Percentiles rank a stretch among this genome's conserved stretches.
phyloP scores from a whole-genome alignment of 331 rosid species.

The Prunus yedoensis region DNA sequence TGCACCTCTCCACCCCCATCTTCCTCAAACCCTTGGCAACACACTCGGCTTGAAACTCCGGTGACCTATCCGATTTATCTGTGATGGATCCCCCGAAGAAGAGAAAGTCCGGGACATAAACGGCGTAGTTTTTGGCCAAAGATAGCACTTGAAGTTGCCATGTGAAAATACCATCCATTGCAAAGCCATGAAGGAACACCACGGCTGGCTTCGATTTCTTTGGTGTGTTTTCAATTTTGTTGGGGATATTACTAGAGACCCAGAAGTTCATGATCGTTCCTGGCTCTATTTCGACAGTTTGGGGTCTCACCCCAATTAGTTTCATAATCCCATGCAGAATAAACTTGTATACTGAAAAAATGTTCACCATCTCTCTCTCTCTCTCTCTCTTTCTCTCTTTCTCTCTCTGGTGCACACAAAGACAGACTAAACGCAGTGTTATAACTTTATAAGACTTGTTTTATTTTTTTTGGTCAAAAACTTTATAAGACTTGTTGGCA shows the following conservation, averaged over 20 bases:
- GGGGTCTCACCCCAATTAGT: slow-evolving; percentile 23
- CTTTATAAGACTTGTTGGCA: no score
- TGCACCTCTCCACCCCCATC: slow-evolving; percentile 41
- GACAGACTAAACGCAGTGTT: not conserved
- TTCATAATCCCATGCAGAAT: slow-evolving; percentile 22
- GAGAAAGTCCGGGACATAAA: slow-evolving; percentile 42
- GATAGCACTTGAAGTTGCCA: slow-evolving; percentile 43
- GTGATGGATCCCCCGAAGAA: slow-evolving; percentile 43
- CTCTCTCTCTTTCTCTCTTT: not conserved
- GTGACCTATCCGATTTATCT: slow-evolving; percentile 31
- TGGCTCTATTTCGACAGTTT: slow-evolving; percentile 33
- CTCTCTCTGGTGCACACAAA: not conserved
- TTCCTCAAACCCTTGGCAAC: slow-evolving; percentile 33
- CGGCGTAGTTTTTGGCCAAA: slow-evolving; percentile 25
- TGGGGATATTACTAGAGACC: slow-evolving; percentile 14
- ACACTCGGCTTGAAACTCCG: slow-evolving; percentile 46
- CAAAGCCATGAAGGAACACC: slow-evolving; percentile 44
- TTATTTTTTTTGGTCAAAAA: no score
- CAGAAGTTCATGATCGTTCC: slow-evolving; percentile 47
- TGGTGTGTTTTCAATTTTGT: not conserved
- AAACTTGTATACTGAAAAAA: slow-evolving; percentile 18
- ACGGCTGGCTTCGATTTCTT: slow-evolving; percentile 24
- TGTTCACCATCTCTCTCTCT: slow-evolving; percentile 35
- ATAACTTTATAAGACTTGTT: no score
- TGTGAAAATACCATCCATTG: slow-evolving; percentile 34